Conservation (phyloP, 768 basidiomycete species). For the Hypholoma fasciculare region DNA sequence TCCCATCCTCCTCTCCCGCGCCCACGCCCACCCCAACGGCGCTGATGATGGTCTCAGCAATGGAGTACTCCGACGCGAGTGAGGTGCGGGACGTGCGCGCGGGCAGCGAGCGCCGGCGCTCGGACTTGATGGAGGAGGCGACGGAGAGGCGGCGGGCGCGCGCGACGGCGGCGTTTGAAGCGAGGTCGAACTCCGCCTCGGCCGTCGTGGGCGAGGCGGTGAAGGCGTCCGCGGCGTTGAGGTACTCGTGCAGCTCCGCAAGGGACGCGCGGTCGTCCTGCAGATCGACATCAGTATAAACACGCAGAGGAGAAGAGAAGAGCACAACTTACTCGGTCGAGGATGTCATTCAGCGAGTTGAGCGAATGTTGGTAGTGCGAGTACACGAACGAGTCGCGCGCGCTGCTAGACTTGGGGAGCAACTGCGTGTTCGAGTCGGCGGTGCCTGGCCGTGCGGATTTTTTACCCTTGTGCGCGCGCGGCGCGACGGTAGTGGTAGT, state of each 20-base stretch:
- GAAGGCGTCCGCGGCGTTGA: constrained; percentile 35
- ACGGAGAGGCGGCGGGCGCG: constrained; percentile 29
- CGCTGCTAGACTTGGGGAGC: constrained; percentile 33
- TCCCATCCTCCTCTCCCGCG: background rate
- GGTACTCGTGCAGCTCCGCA: constrained; percentile 70
- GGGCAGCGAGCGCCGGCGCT: constrained; percentile 73
- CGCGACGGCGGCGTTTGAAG: constrained; percentile 3
- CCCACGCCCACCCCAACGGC: constrained; percentile 11
- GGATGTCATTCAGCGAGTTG: constrained; percentile 77
- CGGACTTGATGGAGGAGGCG: constrained; percentile 47
- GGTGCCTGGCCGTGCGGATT: constrained; percentile 51
- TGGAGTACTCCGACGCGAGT: constrained; percentile 46
- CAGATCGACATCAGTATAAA: background rate
- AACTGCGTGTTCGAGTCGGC: constrained; percentile 61
- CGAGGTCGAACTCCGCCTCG: background rate
- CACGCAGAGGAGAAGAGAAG: background rate
- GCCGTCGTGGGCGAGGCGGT: background rate
- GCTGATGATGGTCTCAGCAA: constrained; percentile 39
- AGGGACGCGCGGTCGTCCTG: constrained; percentile 80
- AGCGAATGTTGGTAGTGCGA: constrained; percentile 79
- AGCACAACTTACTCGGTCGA: constrained; percentile 63
- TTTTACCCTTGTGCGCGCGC: constrained; percentile 45
- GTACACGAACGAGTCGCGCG: constrained; percentile 51
- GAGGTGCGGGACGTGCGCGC: constrained; percentile 62
- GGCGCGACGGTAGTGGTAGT: constrained; percentile 43